Evolutionary conservation across 2,329 filamentous ascomycete genomes (phyloP), one percentile per base, ranked within the genome.

Genomic region (Diaporthe vexans): DNA sequence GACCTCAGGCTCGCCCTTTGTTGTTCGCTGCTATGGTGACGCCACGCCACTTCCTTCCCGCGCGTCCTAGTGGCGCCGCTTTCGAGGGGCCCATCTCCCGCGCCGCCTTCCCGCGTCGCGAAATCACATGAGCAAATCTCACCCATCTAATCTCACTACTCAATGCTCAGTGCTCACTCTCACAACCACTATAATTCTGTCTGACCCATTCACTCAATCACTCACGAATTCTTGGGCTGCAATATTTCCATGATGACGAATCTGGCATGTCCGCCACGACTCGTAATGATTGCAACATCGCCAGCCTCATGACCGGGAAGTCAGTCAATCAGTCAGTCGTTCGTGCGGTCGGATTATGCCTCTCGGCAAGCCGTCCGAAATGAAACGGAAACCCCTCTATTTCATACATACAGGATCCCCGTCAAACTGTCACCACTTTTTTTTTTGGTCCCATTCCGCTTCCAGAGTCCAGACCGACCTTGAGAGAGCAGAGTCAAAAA

Each of bases 391-490:
- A 26, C 46, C 63, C 46, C 63, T 67, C 46, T 67, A 67, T 52
- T 26, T 52, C 63, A 52, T 17, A 67, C 63, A 37, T 9, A 51
- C 26, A 5, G 19, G 54, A 67, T 56, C 46, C 59, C 71, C 71
- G 59, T 57, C 51, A 40, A 40, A 40, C 37, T 40, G 37, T 40
- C 37, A 40, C 37, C 37, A 40, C 37, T 40, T 40, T 40, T 19
- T 37, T 37, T 29, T 46, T 26, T 69, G 40, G 54, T 57, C 24
- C 33, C 63, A 63, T 70, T 70, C 72, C 54, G 63, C 63, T 37
- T 57, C n/a, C 67, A 67, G 74, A 54, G 29, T 57, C n/a, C 67
- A 67, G 74, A 54, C 75, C 61, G 65, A 61, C 73, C 68, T 67
- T 76, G 59, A 63, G 68, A 51, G 26, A 15, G 40, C 37, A 19